Conservation (phyloP, 371 early-diverging fungal genomes). For the Rhizomucor pusillus region DNA sequence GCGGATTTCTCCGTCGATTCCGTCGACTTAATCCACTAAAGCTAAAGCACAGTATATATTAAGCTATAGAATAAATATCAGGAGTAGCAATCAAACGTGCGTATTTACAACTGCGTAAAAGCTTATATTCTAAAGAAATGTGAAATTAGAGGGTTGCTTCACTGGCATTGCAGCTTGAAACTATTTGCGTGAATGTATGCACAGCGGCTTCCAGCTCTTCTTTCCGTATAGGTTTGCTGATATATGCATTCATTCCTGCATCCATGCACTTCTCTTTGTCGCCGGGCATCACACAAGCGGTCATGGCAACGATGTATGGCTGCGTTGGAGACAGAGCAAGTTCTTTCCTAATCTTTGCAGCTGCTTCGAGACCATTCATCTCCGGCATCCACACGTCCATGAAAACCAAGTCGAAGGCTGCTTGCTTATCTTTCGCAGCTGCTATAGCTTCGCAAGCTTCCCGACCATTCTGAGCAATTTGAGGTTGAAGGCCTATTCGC, state of each 20-base stretch:
- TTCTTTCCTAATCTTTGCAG: slow-evolving; percentile 41
- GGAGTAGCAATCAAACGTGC: too few relatives aligned
- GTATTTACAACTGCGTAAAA: too few relatives aligned
- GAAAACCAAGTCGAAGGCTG: slow-evolving; percentile 43
- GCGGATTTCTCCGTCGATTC: too few relatives aligned
- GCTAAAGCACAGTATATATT: too few relatives aligned
- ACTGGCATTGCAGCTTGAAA: too few relatives aligned
- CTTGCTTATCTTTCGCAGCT: slow-evolving; percentile 4
- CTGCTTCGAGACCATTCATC: slow-evolving; percentile 51
- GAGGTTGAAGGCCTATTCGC: slow-evolving; percentile 13
- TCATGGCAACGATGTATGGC: slow-evolving; percentile 55
- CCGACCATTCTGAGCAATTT: slow-evolving; percentile 39
- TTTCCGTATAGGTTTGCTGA: slow-evolving; percentile 46
- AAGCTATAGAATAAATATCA: too few relatives aligned
- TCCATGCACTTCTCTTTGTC: slow-evolving; percentile 50
- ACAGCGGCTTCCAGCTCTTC: slow-evolving; percentile 41
- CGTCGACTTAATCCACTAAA: too few relatives aligned
- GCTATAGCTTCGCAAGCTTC: slow-evolving; percentile 39
- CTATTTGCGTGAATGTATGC: slow-evolving; percentile 20
- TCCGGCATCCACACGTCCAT: slow-evolving; percentile 61
- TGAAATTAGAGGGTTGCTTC: too few relatives aligned
- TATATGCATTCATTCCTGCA: slow-evolving; percentile 39
- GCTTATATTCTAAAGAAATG: too few relatives aligned
- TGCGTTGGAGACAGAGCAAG: slow-evolving; percentile 18
- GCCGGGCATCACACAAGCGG: slow-evolving; percentile 56